phyloP scores from a whole-genome alignment of 2,329 filamentous ascomycete genomes.

The Rhytidhysteron rufulum region DNA sequence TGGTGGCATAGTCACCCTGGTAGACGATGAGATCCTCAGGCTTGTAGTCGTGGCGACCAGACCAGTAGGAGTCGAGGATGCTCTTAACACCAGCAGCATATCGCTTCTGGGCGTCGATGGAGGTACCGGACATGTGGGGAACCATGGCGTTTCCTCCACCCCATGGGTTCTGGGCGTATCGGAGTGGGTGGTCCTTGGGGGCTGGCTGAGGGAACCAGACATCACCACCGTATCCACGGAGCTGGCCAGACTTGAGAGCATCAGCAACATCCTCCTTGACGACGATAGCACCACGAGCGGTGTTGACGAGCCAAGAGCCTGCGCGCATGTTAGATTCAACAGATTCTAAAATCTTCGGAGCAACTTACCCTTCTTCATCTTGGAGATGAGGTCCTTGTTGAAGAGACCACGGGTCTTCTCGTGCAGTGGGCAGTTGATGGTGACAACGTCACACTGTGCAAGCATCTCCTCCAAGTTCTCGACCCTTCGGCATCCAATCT shows the following conservation, averaged over 20 bases:
- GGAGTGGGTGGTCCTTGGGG: constrained; percentile 86
- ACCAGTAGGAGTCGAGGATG: constrained; percentile 89
- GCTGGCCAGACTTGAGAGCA: constrained; percentile 86
- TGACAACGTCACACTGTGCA: constrained; percentile 91
- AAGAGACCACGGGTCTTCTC: constrained; percentile 95
- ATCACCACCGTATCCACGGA: constrained; percentile 82
- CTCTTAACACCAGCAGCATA: constrained; percentile 85
- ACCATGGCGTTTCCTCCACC: constrained; percentile 98
- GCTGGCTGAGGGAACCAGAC: constrained; percentile 99
- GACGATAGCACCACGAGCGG: constrained; percentile 95
- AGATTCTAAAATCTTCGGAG: neutral
- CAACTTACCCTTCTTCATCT: constrained; percentile 90
- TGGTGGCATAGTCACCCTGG: constrained; percentile 89
- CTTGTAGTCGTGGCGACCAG: constrained; percentile 80
- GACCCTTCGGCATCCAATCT: constrained; percentile 92
- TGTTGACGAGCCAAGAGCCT: constrained; percentile 97
- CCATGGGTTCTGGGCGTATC: constrained; percentile 89
- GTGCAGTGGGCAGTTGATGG: constrained; percentile 99
- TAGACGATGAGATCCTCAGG: constrained; percentile 88
- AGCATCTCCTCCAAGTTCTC: constrained; percentile 90
- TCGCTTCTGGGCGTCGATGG: constrained; percentile 87
- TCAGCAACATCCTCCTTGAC: constrained; percentile 98
- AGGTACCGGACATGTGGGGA: constrained; percentile 97
- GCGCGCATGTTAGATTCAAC: constrained; percentile 5
- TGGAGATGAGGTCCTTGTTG: constrained; percentile 96